Percentiles rank a stretch among this genome's conserved stretches.
These are phyloP conservation scores for Candida alai DNA, from an alignment of 805 yeast species.

Conservation along the genomic window DNA sequence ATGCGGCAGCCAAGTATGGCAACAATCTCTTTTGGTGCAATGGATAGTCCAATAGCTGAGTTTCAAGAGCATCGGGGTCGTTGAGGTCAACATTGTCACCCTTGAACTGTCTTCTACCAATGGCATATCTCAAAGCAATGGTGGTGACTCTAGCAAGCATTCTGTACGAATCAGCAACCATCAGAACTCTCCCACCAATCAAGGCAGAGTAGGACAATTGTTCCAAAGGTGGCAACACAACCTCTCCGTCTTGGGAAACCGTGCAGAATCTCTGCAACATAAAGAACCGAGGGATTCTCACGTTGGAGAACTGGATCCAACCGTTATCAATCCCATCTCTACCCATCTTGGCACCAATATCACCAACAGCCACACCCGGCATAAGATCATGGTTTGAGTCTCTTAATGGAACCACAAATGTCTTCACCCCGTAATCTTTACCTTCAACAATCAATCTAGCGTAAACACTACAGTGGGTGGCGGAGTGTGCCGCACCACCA, in stretches of 20 bases:
- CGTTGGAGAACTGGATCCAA: constrained; percentile 45
- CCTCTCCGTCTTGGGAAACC: constrained; percentile 38
- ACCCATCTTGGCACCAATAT: constrained; percentile 48
- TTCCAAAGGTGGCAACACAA: constrained; percentile 41
- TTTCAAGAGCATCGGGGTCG: constrained; percentile 26
- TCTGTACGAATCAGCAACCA: constrained; percentile 43
- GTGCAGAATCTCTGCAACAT: constrained; percentile 45
- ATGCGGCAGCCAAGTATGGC: constrained; percentile 41
- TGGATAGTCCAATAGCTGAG: constrained; percentile 42
- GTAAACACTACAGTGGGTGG: constrained; percentile 39
- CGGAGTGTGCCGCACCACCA: constrained; percentile 48
- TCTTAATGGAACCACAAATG: constrained; percentile 44
- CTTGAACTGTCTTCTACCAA: constrained; percentile 45
- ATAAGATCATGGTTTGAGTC: constrained; percentile 39
- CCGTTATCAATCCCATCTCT: constrained; percentile 48
- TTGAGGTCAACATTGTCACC: constrained; percentile 21
- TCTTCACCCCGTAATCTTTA: constrained; percentile 44
- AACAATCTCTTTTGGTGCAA: constrained; percentile 44
- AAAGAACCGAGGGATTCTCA: constrained; percentile 41
- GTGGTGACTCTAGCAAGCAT: constrained; percentile 39
- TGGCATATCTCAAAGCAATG: constrained; percentile 42
- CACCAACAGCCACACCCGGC: constrained; percentile 45
- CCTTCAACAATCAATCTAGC: constrained; percentile 43
- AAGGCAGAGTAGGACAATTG: constrained; percentile 42
- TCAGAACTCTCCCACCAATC: constrained; percentile 42